Evolutionary conservation across 2,329 filamentous ascomycete species (phyloP), one percentile per base, ranked within the genome.

Genomic region (Nigrospora osmanthi): DNA sequence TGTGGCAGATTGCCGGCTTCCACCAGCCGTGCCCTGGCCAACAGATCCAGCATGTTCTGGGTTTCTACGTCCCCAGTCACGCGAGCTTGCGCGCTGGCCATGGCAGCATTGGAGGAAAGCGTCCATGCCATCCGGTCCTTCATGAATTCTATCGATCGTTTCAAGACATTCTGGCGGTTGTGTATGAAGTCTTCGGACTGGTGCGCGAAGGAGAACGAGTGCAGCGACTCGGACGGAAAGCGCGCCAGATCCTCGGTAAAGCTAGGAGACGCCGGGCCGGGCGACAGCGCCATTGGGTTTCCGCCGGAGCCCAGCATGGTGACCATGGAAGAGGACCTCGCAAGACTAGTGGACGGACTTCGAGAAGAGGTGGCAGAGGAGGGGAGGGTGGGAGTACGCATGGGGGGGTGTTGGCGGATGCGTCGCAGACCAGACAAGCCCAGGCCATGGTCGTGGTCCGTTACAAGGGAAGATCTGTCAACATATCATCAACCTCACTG

Each of bases 171-270:
- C 63, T 97, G 90, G 44, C 93, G 85, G 62, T 81, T 95, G 62
- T 95, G 87, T 45, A 97, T 75, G 50, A 89, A 82, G 50, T 97
- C 91, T 59, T 95, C 90, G 3, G 90, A 91, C 65, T 95, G 90
- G 55, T 95, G 88, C 35, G 93, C 89, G 64, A 98, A 98, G 12
- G 91, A 97, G 69, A 98, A 98, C 2, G 93, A 98, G 66, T 98
- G 93, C 39, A 98, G 72, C 6, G 93, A 98, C 62, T 98, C 93
- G 55, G 88, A 89, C 1, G 93, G 91, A 61, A 98, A 98, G 42
- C 90, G 84, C 38, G 83, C 84, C 38, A 98, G 78, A 60, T 98
- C 93, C 70, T 97, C 93, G 58, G 81, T 78, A 59, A 89, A 89
- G 49, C 79, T 79, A 19, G 89, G 88, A 17, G 89, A 89, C 16